These are phyloP conservation scores for Metschnikowia colocasiae DNA, from an alignment of 805 yeast genomes.

Conservation along the genomic window DNA sequence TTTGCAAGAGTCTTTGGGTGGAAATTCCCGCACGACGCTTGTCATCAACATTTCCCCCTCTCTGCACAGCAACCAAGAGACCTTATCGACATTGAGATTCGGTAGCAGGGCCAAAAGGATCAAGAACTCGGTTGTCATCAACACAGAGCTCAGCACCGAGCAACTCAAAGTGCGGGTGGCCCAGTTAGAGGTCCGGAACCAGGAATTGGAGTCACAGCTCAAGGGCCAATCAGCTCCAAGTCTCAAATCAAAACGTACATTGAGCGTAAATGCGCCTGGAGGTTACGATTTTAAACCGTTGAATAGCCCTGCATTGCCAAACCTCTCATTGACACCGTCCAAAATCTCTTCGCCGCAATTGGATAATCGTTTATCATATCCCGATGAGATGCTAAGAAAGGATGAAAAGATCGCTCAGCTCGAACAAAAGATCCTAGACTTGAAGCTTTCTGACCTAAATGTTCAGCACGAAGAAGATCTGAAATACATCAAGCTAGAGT, in stretches of 20 bases:
- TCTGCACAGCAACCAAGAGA: constrained; percentile 52
- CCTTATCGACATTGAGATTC: constrained; percentile 68
- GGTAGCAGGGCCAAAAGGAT: constrained; percentile 71
- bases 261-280: neutral
- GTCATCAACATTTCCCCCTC: constrained; percentile 73
- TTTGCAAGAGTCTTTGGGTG: constrained; percentile 76
- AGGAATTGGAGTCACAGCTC: constrained; percentile 42
- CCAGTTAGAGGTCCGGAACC: constrained; percentile 34
- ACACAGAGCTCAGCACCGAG: constrained; percentile 51
- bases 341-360: constrained; percentile 3
- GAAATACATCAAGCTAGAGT: constrained; percentile 52
- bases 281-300: neutral
- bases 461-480: constrained; percentile 41
- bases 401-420: constrained; percentile 16
- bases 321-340: constrained; percentile 1
- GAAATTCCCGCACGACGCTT: constrained; percentile 73
- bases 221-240: neutral
- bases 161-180: constrained; percentile 42
- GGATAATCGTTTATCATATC: neutral
- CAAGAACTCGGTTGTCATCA: constrained; percentile 61
- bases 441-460: constrained; percentile 22
- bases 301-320: neutral
- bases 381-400: constrained; percentile 15
- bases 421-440: constrained; percentile 17
- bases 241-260: neutral